Evolutionary conservation across 495 filamentous ascomycete genomes (phyloP).

Genomic region (Penicillium chermesinum): DNA sequence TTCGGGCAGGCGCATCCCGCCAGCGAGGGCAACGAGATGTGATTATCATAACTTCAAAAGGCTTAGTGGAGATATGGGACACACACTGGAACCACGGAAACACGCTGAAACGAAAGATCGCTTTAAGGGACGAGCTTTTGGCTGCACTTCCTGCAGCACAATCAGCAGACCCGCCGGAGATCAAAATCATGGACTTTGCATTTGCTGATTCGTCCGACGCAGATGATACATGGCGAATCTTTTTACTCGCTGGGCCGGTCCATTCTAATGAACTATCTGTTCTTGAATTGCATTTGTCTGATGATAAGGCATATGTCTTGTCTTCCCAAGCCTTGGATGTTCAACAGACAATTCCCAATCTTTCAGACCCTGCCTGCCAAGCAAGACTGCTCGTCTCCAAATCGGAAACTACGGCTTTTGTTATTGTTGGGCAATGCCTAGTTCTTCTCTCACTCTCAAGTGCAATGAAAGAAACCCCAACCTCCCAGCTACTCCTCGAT

Average conservation of each 20-base stretch:
- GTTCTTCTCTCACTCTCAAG: conserved; percentile 64
- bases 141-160: conserved; percentile 17
- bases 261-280: conserved; percentile 24
- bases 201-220: conserved; percentile 14
- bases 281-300: conserved; percentile 25
- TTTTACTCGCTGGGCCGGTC: conserved; percentile 24
- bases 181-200: conserved; percentile 37
- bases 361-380: conserved; percentile 36
- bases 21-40: conserved; percentile 81
- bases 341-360: conserved; percentile 13
- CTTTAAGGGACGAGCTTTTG: conserved; percentile 40
- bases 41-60: conserved; percentile 67
- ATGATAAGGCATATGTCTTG: conserved; percentile 21
- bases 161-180: conserved; percentile 26
- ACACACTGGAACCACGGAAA: conserved; percentile 75
- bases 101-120: conserved; percentile 46
- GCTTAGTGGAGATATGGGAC: conserved; percentile 77
- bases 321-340: conserved; percentile 27
- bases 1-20: conserved; percentile 60
- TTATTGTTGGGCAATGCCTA: conserved; percentile 71
- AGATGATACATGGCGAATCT: conserved; percentile 30
- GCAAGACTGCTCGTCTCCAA: conserved; percentile 73
- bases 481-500: conserved; percentile 63
- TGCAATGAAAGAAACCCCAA: conserved; percentile 54
- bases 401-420: conserved; percentile 72